Evolutionary conservation across 352 stramenopile species (phyloP).

Genomic region (Globisporangium nagaii): DNA sequence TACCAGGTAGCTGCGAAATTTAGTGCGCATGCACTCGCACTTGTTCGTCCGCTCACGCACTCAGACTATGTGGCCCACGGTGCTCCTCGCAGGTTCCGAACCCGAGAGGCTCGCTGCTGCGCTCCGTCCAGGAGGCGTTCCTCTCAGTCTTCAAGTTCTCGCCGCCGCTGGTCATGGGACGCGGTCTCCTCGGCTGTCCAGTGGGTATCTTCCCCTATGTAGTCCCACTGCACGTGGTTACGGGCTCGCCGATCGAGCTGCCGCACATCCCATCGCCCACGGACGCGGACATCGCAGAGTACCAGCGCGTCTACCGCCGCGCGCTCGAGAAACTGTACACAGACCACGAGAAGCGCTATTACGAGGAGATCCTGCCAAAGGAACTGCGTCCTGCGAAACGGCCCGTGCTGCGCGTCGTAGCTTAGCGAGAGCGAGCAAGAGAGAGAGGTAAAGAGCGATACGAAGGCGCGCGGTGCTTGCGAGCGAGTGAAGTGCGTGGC

Average conservation of each 20-base stretch:
- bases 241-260: slow-evolving; percentile 33
- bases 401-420: slow-evolving; percentile 26
- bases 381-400: slow-evolving; percentile 17
- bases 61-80: too few relatives aligned
- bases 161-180: slow-evolving; percentile 26
- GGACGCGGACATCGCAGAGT: slow-evolving; percentile 33
- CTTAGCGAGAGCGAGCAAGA: slow-evolving; percentile 5
- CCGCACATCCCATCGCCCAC: slow-evolving; percentile 34
- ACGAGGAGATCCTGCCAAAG: slow-evolving; percentile 26
- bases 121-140: slow-evolving; percentile 27
- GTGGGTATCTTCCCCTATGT: slow-evolving; percentile 28
- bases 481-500: background rate
- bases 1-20: slow-evolving; percentile 19
- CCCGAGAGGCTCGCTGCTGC: slow-evolving; percentile 29
- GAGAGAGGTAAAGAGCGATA: too few relatives aligned
- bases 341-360: slow-evolving; percentile 37
- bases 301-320: slow-evolving; percentile 36
- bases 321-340: slow-evolving; percentile 45
- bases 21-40: background rate
- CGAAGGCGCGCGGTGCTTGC: too few relatives aligned
- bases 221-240: slow-evolving; percentile 31
- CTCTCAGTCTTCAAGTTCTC: slow-evolving; percentile 38
- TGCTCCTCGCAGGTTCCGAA: slow-evolving; percentile 27
- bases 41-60: background rate
- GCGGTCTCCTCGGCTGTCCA: slow-evolving; percentile 21